phyloP scores from a whole-genome alignment of 202 grass and related monocot species.

The Brachypodium distachyon region DNA sequence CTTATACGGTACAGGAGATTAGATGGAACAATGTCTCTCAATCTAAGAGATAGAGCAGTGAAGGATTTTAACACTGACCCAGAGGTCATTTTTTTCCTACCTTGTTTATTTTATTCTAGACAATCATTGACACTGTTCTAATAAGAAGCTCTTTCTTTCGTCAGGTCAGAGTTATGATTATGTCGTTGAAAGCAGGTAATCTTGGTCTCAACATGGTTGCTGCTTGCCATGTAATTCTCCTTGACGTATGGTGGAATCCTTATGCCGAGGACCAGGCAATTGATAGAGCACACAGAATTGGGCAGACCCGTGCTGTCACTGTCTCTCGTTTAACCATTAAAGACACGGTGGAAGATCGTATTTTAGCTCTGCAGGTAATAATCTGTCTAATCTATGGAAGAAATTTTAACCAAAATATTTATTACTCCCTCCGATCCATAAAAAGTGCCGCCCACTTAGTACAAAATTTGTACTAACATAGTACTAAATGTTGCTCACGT shows the following conservation, averaged over 20 bases:
- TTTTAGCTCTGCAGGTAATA: slow-evolving; percentile 89
- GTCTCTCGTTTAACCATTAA: slow-evolving; percentile 74
- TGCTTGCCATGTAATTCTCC: slow-evolving; percentile 97
- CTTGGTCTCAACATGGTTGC: slow-evolving; percentile 96
- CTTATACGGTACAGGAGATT: slow-evolving; percentile 95
- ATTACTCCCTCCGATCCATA: too few relatives aligned
- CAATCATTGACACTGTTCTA: background rate
- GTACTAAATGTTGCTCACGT: too few relatives aligned
- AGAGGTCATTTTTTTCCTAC: slow-evolving; percentile 46
- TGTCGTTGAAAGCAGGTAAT: slow-evolving; percentile 98
- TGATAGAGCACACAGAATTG: slow-evolving; percentile 94
- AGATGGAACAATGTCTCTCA: slow-evolving; percentile 91
- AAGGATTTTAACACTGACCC: slow-evolving; percentile 97
- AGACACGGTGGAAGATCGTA: slow-evolving; percentile 89
- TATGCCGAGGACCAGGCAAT: slow-evolving; percentile 94
- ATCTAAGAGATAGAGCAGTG: slow-evolving; percentile 70
- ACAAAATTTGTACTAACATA: too few relatives aligned
- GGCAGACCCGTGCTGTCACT: slow-evolving; percentile 71
- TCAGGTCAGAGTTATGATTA: slow-evolving; percentile 96
- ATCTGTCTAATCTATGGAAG: too few relatives aligned
- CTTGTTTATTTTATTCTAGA: slow-evolving; percentile 20
- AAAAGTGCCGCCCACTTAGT: too few relatives aligned
- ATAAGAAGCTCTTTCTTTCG: background rate
- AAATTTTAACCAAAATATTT: too few relatives aligned
- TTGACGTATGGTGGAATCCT: slow-evolving; percentile 99